Evolutionary conservation across 2,329 filamentous ascomycete genomes (phyloP), one percentile per base, ranked within the genome.

Genomic region (Colletotrichum chrysophilum): DNA sequence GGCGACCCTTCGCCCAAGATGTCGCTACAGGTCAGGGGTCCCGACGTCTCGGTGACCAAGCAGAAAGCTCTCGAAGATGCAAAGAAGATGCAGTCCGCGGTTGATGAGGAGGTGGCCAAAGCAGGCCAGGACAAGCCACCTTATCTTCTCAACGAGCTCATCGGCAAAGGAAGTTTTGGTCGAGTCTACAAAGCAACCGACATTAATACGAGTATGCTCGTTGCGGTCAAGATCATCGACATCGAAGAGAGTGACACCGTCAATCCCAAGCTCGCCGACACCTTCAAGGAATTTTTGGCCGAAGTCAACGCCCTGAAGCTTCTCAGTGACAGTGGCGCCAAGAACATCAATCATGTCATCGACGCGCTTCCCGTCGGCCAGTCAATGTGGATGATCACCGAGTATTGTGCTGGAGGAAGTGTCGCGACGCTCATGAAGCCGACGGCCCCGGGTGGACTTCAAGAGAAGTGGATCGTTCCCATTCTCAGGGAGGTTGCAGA

Each of bases 331-430:
- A 94, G 90, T 78, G 93, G 92, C 64, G 94, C 94, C 21, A 90
- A 91, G 78, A 96, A 96, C 81, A 93, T 97, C 85, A 97, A 96
- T 82, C 90, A 93, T 79, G 93, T 96, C 67, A 93, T 96, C 79
- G 94, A 96, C 78, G 94, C 94, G 6, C 89, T 96, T 24, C 92
- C 94, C 10, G 92, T 96, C 48, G 94, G 94, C 56, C 93, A 94
- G 79, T 91, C 95, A 76, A 93, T 97, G 86, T 97, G 95, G 95
- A 95, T 97, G 87, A 92, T 97, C 71, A 96, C 94, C 75, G 94
- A 97, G 85, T 96, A 96, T 83, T 96, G 95, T 80, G 94, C 94
- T 7, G 95, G 95, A 77, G 95, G 95, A 65, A 97, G 95, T 82
- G 93, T 97, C 82, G 93, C 91, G 78, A 96, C 90, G 76, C 89